Conservation (phyloP, 768 basidiomycete genomes). For the Ephemerocybe angulata region DNA sequence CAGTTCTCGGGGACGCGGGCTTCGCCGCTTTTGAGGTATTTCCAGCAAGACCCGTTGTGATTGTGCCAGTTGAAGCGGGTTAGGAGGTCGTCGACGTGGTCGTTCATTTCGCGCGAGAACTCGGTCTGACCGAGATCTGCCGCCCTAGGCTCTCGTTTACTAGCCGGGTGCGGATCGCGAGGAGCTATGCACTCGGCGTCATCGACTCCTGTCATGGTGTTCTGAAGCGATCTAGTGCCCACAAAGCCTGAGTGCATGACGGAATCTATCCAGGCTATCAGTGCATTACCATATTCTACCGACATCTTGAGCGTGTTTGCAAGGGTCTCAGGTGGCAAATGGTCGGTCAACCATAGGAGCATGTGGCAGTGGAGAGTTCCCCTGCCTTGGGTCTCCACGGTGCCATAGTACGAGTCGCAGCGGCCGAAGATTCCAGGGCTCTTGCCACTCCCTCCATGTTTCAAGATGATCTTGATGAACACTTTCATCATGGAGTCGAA, state of each 20-base stretch:
- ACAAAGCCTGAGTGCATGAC: not conserved
- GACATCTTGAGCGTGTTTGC: not conserved
- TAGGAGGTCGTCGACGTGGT: not conserved
- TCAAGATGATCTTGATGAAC: not conserved
- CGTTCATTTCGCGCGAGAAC: not conserved
- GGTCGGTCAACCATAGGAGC: slow-evolving; percentile 25
- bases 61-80: not conserved
- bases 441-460: not conserved
- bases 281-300: not conserved
- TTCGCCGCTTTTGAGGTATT: not conserved
- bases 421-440: not conserved
- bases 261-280: not conserved
- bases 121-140: not conserved
- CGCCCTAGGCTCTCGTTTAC: not conserved
- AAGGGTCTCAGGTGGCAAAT: slow-evolving; percentile 19
- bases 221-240: not conserved
- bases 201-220: too few species aligned
- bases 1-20: not conserved
- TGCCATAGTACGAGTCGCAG: not conserved
- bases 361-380: slow-evolving; percentile 27
- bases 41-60: not conserved
- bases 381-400: slow-evolving; percentile 22
- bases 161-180: not conserved
- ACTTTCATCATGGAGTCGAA: not conserved
- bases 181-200: too few species aligned